Base-by-base conservation (phyloP, 306 rosid species). In the Castanea sativa region DNA sequence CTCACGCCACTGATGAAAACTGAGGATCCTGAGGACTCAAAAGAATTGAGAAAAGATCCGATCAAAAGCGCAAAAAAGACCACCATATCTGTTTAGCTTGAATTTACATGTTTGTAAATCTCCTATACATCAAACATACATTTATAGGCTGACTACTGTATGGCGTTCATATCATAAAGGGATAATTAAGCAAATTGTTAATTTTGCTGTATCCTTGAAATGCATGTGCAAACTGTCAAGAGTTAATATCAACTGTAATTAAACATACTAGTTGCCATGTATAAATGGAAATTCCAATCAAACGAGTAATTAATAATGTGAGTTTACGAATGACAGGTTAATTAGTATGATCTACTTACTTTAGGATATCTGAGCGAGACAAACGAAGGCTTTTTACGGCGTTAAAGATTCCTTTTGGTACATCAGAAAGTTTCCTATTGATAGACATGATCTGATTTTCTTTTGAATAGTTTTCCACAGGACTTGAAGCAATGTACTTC, bases 301-400 rank as follows among this genome's bases (percentile, higher is more conserved):
- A 70, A 77, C 60, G 33, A 67, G 51, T 64, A 69, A 64, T 5
- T 51, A 52, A 74, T 14, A 43, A 51, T 79, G 69, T 16, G 7
- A 76, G 79, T 69, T 51, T 71, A 68, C 56, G 79, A 61, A 9
- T 41, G 35, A 65, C 20, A 71, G 76, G 43, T 45, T 41, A 73
- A 67, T 38, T 33, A 64, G 77, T 71, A 38, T 53, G 79, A 63
- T 67, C 78, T 71, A 86, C 99, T 89, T 87, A 95, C 99, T 86
- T 91, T 69, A 91, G 80, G 65, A 95, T 84, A 76, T 93, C 89
- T 16, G 83, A 75, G 80, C 99, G 98, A 78, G 98, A 89, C 81
- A 95, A 73, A 30, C 86, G 91, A 84, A 95, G 98, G 80, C 75
- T 86, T 71, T 81, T 89, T 33, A 95, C 82, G 14, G 89, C 86